A percentile compares a stretch with the other conserved stretches of the same genome.
phyloP scores from a whole-genome alignment of 768 basidiomycete species.

The Pleurotus ostreatus region DNA sequence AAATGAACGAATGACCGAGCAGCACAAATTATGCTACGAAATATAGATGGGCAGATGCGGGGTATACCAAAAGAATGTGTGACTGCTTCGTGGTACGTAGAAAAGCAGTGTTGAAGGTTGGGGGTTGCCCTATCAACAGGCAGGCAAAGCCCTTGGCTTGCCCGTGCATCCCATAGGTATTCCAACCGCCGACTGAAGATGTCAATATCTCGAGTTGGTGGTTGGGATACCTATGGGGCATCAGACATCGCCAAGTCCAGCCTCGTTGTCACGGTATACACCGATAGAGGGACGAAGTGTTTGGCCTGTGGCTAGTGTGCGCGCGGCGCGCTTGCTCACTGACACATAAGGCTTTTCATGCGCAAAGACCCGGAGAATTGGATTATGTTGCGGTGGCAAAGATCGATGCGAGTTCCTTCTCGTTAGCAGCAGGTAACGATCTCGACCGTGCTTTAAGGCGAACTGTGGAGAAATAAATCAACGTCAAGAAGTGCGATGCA shows the following conservation, averaged over 20 bases:
- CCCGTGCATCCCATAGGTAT: not conserved
- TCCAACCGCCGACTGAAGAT: not conserved
- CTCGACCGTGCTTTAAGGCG: conserved; percentile 87
- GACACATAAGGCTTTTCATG: not conserved
- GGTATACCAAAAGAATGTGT: not conserved
- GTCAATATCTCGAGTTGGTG: not conserved
- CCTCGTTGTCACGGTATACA: not conserved
- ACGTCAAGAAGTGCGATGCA: conserved; percentile 8
- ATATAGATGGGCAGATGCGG: not conserved
- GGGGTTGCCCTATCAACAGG: not conserved
- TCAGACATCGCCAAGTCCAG: not conserved
- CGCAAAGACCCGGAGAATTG: not conserved
- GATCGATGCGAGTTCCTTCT: conserved; percentile 78
- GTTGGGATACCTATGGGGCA: not conserved
- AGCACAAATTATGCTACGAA: not conserved
- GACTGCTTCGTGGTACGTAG: not conserved
- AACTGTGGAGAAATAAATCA: conserved; percentile 40
- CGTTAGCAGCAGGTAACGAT: conserved; percentile 80
- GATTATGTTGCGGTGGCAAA: conserved; percentile 25
- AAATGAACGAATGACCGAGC: conserved; percentile 1
- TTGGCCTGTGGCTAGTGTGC: not conserved
- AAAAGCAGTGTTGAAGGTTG: not conserved
- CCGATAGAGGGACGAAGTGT: not conserved
- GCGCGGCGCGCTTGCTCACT: not conserved
- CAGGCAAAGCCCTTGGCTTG: not conserved